Evolutionary conservation across 805 yeast genomes (phyloP).

Genomic region (Danielia oregonensis): DNA sequence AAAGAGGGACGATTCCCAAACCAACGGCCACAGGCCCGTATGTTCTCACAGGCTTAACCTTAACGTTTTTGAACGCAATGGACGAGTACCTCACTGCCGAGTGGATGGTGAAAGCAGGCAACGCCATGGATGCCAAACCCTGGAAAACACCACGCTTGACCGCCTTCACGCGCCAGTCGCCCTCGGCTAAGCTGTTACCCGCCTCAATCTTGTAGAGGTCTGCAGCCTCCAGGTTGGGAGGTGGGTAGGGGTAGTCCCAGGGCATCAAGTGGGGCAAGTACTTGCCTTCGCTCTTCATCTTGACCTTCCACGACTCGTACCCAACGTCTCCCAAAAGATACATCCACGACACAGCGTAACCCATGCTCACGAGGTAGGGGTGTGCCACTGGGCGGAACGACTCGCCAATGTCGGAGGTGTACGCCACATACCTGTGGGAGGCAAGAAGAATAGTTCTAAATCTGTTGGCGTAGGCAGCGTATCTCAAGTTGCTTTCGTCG

Average conservation of each 20-base stretch:
- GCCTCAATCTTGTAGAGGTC: slow-evolving; percentile 23
- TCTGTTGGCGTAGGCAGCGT: slow-evolving; percentile 80
- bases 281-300: slow-evolving; percentile 61
- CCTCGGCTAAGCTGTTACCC: slow-evolving; percentile 32
- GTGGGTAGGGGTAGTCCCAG: slow-evolving; percentile 54
- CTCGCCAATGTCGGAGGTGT: slow-evolving; percentile 84
- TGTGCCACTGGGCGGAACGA: slow-evolving; percentile 81
- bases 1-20: slow-evolving; percentile 67
- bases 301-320: slow-evolving; percentile 69
- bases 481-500: slow-evolving; percentile 46
- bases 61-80: slow-evolving; percentile 52
- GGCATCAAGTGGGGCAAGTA: slow-evolving; percentile 60
- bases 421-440: slow-evolving; percentile 79
- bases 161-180: slow-evolving; percentile 65
- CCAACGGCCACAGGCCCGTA: slow-evolving; percentile 83
- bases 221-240: slow-evolving; percentile 36
- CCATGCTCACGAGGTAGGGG: slow-evolving; percentile 57
- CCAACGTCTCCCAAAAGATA: slow-evolving; percentile 74
- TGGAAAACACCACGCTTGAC: slow-evolving; percentile 77
- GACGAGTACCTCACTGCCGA: slow-evolving; percentile 70
- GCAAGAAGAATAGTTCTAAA: slow-evolving; percentile 66
- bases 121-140: slow-evolving; percentile 78
- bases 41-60: slow-evolving; percentile 45
- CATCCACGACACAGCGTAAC: slow-evolving; percentile 75
- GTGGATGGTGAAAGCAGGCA: slow-evolving; percentile 85